Base-by-base conservation (phyloP, 352 stramenopile species). In the Globisporangium cederbergense region DNA sequence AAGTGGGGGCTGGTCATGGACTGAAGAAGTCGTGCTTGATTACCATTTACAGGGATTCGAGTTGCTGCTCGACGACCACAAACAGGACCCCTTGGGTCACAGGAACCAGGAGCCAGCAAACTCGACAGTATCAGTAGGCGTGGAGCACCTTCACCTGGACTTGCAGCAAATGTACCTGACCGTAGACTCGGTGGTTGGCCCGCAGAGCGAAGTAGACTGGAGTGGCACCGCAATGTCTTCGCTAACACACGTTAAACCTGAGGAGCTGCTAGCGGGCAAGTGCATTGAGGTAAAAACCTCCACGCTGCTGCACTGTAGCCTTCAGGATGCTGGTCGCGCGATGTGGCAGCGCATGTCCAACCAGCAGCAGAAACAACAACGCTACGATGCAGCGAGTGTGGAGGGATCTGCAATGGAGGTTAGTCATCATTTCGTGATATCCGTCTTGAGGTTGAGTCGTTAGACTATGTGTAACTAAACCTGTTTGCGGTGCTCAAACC, bases 301-400 rank as follows among this genome's bases (percentile, higher is more conserved):
- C n/a, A 6, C 43, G 14, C 36, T 13, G n/a, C 42, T 58, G n/a
- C 22, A 18, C 45, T 75, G 38, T 13, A 11, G 1, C 28, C 30
- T 66, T 3, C 49, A 30, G 69, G 69, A 65, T 47, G 63, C 14
- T 54, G 47, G 52, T 25, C n/a, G 49, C 8, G 2, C 16, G 42
- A 10, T 30, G 49, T 25, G 65, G 55, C 34, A 47, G 50, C 18
- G 62, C 56, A 16, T 60, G 64, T 16, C 62, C 62, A 0, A 67
- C 18, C 38, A 38, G n/a, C 18, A 22, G 20, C 5, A 30, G 32
- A 0, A n/a, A 20, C 16, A 36, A 36, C 32, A 36, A 8, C 25
- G 10, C 22, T 16, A 18, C 6, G 18, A 63, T 56, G 32, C 25
- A 30, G 11, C n/a, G n/a, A 6, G 32, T 36, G 4, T 4, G 32